Percentiles rank a stretch among this genome's conserved stretches.
Evolutionary conservation across 2,329 filamentous ascomycete species (phyloP).

Genomic region (Fusarium sp.): DNA sequence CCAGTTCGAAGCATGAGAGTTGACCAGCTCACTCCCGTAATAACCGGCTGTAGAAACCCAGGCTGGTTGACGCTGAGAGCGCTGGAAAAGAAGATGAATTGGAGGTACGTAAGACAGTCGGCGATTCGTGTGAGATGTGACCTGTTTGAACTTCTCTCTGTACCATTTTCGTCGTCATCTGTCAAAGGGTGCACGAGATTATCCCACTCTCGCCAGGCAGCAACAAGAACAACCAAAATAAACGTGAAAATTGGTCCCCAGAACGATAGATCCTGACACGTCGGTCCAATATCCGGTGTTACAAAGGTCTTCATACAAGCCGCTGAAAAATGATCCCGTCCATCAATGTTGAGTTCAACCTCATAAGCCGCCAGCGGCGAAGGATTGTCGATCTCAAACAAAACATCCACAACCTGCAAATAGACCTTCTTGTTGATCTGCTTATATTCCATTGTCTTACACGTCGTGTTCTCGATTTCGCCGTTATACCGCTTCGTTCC

Average conservation of each 20-base stretch:
- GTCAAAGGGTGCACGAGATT: conserved; percentile 8
- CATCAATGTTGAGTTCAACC: conserved; percentile 29
- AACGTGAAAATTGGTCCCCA: conserved; percentile 31
- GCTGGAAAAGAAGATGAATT: conserved; percentile 78
- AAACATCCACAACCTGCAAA: background rate
- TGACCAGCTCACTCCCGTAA: conserved; percentile 75
- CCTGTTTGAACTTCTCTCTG: conserved; percentile 2
- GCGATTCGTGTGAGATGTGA: conserved; percentile 42
- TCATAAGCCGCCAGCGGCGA: conserved; percentile 33
- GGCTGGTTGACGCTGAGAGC: conserved; percentile 77
- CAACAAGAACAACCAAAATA: conserved; percentile 28
- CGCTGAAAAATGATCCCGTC: conserved; percentile 21
- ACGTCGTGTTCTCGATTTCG: conserved; percentile 34
- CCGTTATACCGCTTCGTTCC: conserved; percentile 30
- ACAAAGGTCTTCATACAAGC: conserved; percentile 30
- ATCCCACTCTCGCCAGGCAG: conserved; percentile 28
- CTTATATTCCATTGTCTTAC: background rate
- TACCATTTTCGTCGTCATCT: conserved; percentile 21
- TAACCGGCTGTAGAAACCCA: conserved; percentile 77
- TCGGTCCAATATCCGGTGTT: conserved; percentile 32
- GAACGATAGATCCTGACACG: conserved; percentile 3
- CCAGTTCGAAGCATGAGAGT: conserved; percentile 67
- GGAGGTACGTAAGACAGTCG: conserved; percentile 78
- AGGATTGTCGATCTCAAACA: conserved; percentile 46
- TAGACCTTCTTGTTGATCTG: background rate